Base-by-base conservation (phyloP, 441 rosid species). In the Hura crepitans region DNA sequence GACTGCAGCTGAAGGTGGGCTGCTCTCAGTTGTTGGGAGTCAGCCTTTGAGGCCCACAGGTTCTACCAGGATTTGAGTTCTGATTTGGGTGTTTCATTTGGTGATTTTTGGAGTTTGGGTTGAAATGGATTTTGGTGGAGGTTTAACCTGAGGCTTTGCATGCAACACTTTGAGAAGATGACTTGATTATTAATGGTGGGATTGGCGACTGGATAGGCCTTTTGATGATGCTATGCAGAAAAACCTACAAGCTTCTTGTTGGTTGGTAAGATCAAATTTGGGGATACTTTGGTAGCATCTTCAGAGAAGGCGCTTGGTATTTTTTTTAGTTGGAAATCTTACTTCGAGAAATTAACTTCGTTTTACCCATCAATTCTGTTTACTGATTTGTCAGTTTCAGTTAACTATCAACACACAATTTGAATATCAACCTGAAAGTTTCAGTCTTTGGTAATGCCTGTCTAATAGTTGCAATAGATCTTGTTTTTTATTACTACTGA, bases 1-100 rank as follows among this genome's bases (percentile, higher is more conserved):
- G 58, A 72, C 68, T 61, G 90, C 86, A 0, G 85, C 77, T 3
- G 91, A 81, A 54, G 85, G 88, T 60, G 95, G 96, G 17, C 76
- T 92, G 79, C 79, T 77, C 9, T 85, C 94, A 8, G 82, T 80
- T 65, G 90, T 82, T 18, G 89, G 84, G 20, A 81, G 74, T 66
- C 82, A 64, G 68, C 87, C 86, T 25, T 73, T 78, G 76, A 76
- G 83, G 42, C 72, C 80, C 20, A 72, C 81, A 45, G 84, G 83
- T 69, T 88, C 82, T 80, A 70, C 85, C 1, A 76, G 86, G 31
- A 79, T 85, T 66, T 85, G 81, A 86, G 43, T 5, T 8, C 6
- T 47, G 20, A n/a, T n/a, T 66, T 25, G 0, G 51, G 58, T 51
- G 53, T 33, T 46, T 39, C 8, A 59, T 74, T 43, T 42, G 56